A percentile compares a stretch with the other conserved stretches of the same genome.
Evolutionary conservation across 352 stramenopile species (phyloP).

Genomic region (Globisporangium perplexum): DNA sequence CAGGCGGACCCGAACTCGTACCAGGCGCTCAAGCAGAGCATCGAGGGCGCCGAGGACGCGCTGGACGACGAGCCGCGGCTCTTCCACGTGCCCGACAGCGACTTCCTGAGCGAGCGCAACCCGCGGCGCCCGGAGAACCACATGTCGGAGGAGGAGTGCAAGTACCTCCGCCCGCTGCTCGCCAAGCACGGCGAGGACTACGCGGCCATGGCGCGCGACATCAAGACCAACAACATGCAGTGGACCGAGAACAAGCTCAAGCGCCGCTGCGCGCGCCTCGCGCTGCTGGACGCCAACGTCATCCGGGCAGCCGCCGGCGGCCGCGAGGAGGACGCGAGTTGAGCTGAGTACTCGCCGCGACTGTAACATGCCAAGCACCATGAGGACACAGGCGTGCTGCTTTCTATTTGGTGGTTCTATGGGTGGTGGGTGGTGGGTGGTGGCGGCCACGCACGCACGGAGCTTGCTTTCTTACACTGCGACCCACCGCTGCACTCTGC

Average conservation of each 20-base stretch:
- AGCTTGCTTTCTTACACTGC: neutral
- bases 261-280: constrained; percentile 62
- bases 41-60: constrained; percentile 37
- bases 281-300: constrained; percentile 69
- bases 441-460: neutral
- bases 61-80: constrained; percentile 57
- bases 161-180: constrained; percentile 67
- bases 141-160: constrained; percentile 73
- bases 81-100: constrained; percentile 74
- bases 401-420: neutral
- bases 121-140: constrained; percentile 60
- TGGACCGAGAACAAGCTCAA: constrained; percentile 74
- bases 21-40: constrained; percentile 37
- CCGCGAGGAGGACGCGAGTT: constrained; percentile 13
- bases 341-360: too few relatives aligned
- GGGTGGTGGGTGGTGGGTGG: neutral
- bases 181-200: constrained; percentile 71
- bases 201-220: constrained; percentile 73
- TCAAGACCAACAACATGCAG: constrained; percentile 84
- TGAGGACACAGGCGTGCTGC: neutral
- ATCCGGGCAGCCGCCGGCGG: constrained; percentile 34
- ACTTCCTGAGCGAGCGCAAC: constrained; percentile 75
- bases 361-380: constrained; percentile 12
- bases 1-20: constrained; percentile 61
- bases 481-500: neutral